A percentile compares a stretch with the other conserved stretches of the same genome.
phyloP scores from a whole-genome alignment of 768 basidiomycete genomes.

The Naematelia aurantialba region DNA sequence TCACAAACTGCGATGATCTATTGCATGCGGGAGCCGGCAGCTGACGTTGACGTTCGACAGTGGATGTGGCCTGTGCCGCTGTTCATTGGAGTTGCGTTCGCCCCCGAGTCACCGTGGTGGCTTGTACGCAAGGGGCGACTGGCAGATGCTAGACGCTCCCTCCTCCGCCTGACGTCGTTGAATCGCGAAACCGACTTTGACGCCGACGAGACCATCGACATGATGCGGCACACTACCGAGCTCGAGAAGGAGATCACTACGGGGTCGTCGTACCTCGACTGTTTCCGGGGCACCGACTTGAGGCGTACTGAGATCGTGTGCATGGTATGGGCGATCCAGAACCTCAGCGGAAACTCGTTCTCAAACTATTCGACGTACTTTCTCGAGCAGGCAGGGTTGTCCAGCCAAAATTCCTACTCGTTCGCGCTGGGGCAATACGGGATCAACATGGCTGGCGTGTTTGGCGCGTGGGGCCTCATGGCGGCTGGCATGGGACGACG shows the following conservation, averaged over 20 bases:
- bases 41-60: conserved; percentile 18
- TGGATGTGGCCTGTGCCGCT: conserved; percentile 44
- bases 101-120: conserved; percentile 49
- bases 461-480: conserved; percentile 40
- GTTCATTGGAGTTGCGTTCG: conserved; percentile 36
- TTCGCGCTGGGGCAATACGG: conserved; percentile 43
- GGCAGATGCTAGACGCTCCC: conserved; percentile 36
- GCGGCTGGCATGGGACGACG: conserved; percentile 33
- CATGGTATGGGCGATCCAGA: conserved; percentile 44
- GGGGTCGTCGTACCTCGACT: conserved; percentile 51
- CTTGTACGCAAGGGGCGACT: conserved; percentile 38
- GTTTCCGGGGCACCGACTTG: conserved; percentile 50
- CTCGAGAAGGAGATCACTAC: conserved; percentile 47
- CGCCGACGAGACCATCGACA: conserved; percentile 47
- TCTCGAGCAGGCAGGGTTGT: conserved; percentile 40
- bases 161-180: conserved; percentile 28
- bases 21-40: conserved; percentile 9
- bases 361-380: conserved; percentile 42
- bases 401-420: conserved; percentile 21
- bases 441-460: conserved; percentile 36
- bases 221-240: conserved; percentile 52
- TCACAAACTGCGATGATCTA: conserved; percentile 2
- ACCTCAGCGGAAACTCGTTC: conserved; percentile 36
- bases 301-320: conserved; percentile 56
- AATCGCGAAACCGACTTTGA: conserved; percentile 40